phyloP scores from a whole-genome alignment of 257 asterid species.

The Solanum sejunctum region DNA sequence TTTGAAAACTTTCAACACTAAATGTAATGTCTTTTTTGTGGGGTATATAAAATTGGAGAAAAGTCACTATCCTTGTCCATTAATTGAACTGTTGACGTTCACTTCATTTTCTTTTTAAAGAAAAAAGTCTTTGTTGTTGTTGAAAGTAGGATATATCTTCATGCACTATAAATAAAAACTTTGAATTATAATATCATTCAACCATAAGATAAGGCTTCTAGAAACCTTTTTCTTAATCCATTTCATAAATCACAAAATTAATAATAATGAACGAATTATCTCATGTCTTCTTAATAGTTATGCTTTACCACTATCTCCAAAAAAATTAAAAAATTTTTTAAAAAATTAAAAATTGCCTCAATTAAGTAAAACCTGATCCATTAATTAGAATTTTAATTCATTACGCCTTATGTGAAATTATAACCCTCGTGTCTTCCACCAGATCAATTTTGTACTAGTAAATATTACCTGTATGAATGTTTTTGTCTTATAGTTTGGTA shows the following conservation, averaged over 20 bases:
- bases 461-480: background rate
- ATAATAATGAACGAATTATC: background rate
- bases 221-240: background rate
- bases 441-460: background rate
- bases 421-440: background rate
- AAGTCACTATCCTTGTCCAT: conserved; percentile 2
- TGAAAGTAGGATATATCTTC: background rate
- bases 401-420: background rate
- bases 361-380: background rate
- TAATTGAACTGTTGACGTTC: background rate
- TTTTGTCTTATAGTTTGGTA: background rate
- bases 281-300: background rate
- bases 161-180: background rate
- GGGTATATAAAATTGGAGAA: conserved; percentile 5
- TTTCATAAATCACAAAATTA: background rate
- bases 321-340: no score
- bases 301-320: background rate
- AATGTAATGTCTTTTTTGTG: background rate
- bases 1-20: background rate
- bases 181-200: background rate
- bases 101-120: background rate
- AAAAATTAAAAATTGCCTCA: background rate
- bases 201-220: background rate
- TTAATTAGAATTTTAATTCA: background rate
- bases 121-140: background rate